Percentiles rank a stretch among this genome's conserved stretches.
phyloP scores from a whole-genome alignment of 2,329 filamentous ascomycete genomes.

The Pestalotiopsis sp. region DNA sequence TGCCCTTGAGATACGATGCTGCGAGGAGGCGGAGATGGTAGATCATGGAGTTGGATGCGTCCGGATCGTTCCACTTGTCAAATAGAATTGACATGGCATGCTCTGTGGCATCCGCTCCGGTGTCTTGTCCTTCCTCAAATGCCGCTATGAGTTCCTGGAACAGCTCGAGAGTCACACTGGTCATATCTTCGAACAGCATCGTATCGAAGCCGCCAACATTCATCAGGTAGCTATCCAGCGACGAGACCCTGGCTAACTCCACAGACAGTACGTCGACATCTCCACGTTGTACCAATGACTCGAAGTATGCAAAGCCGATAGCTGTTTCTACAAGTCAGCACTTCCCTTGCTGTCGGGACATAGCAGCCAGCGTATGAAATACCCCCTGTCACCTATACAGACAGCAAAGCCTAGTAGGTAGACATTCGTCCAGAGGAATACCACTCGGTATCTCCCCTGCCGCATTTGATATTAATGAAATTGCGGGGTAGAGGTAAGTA shows the following conservation, averaged over 20 bases:
- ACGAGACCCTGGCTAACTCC: conserved; percentile 74
- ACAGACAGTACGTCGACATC: conserved; percentile 67
- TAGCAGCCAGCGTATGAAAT: too few relatives aligned
- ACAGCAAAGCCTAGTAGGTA: neutral
- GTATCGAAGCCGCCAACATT: conserved; percentile 72
- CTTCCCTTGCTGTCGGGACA: too few relatives aligned
- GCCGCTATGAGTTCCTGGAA: conserved; percentile 64
- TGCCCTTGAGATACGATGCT: conserved; percentile 80
- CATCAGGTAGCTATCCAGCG: conserved; percentile 71
- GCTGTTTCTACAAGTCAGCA: conserved; percentile 53
- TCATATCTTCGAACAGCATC: conserved; percentile 81
- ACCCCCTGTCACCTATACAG: neutral
- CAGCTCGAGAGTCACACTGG: conserved; percentile 72
- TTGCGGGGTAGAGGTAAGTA: conserved; percentile 25
- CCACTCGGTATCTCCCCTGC: neutral
- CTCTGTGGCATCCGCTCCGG: too few relatives aligned
- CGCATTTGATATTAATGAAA: conserved; percentile 15
- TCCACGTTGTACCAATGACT: conserved; percentile 73
- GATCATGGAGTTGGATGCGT: conserved; percentile 74
- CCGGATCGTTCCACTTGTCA: conserved; percentile 74
- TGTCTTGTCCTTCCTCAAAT: conserved; percentile 60
- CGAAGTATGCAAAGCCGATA: conserved; percentile 91
- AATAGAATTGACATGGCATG: conserved; percentile 55
- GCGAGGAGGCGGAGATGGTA: conserved; percentile 85
- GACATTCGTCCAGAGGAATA: neutral